These are phyloP conservation scores for Pythium aphanidermatum DNA, from an alignment of 352 stramenopile genomes.

Conservation along the genomic window DNA sequence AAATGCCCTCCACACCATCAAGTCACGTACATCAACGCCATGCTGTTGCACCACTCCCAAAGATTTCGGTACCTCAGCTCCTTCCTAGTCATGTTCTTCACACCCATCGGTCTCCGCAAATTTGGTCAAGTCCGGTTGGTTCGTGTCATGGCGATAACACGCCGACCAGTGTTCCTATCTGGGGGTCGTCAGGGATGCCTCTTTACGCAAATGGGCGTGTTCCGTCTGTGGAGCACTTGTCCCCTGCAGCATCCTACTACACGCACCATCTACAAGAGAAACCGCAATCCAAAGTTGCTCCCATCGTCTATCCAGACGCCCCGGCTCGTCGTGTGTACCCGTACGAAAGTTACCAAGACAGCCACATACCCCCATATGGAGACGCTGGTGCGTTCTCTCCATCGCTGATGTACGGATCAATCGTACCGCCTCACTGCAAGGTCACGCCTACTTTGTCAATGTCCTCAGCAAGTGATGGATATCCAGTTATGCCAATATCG, in stretches of 20 bases:
- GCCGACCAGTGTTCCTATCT: no score
- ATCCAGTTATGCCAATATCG: conserved; percentile 3
- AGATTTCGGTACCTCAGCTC: neutral
- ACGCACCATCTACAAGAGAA: neutral
- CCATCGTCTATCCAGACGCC: neutral
- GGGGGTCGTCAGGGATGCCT: conserved; percentile 7
- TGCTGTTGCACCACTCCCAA: neutral
- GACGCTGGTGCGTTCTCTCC: neutral
- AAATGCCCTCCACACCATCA: neutral
- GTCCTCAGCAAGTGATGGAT: conserved; percentile 5
- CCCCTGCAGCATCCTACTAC: conserved; percentile 12
- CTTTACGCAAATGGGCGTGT: conserved; percentile 3
- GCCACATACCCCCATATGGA: conserved; percentile 2
- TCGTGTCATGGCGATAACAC: no score
- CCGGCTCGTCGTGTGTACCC: conserved; percentile 12
- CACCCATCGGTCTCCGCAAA: neutral
- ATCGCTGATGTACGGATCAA: neutral
- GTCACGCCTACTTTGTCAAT: conserved; percentile 5
- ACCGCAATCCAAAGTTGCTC: neutral
- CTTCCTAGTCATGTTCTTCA: neutral
- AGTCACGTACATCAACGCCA: neutral
- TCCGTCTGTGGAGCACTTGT: conserved; percentile 5
- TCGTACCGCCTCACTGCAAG: neutral
- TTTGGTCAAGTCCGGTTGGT: conserved; percentile 11
- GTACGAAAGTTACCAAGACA: no score